Evolutionary conservation across 768 basidiomycete species (phyloP).

Genomic region (Boletus huronensis): DNA sequence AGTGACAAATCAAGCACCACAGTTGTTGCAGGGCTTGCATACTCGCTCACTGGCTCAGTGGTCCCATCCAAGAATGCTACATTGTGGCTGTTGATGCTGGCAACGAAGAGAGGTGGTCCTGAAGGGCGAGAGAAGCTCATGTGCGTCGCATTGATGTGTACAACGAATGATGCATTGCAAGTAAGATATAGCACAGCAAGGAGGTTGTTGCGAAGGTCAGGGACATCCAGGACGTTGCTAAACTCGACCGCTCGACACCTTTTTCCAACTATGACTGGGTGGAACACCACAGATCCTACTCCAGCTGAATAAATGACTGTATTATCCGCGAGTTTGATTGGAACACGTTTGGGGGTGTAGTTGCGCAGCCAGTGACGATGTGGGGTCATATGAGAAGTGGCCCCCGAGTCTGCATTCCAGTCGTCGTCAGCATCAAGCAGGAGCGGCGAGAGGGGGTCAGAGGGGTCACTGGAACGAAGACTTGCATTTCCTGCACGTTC

Average conservation of each 20-base stretch:
- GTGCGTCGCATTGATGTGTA: neutral
- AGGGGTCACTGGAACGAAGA: too few relatives aligned
- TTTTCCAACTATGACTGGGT: neutral
- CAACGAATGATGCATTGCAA: neutral
- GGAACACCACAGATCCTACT: neutral
- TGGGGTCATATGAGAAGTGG: neutral
- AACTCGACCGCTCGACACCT: conserved; percentile 9
- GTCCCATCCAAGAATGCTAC: too few relatives aligned
- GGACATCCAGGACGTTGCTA: conserved; percentile 19
- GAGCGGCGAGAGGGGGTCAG: too few relatives aligned
- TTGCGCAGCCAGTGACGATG: neutral
- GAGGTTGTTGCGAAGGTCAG: conserved; percentile 12
- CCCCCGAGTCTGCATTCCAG: too few relatives aligned
- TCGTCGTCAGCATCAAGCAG: too few relatives aligned
- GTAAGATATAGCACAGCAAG: conserved; percentile 16
- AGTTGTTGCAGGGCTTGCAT: too few relatives aligned
- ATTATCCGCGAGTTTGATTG: neutral
- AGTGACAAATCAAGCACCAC: too few relatives aligned
- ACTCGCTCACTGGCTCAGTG: too few relatives aligned
- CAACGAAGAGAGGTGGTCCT: conserved; percentile 6
- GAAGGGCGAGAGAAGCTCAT: neutral
- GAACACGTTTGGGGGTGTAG: neutral
- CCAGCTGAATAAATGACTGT: neutral
- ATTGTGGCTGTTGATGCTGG: conserved; percentile 11
- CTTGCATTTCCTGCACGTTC: too few relatives aligned